Conservation (phyloP, 306 rosid genomes). For the Arachis stenosperma region DNA sequence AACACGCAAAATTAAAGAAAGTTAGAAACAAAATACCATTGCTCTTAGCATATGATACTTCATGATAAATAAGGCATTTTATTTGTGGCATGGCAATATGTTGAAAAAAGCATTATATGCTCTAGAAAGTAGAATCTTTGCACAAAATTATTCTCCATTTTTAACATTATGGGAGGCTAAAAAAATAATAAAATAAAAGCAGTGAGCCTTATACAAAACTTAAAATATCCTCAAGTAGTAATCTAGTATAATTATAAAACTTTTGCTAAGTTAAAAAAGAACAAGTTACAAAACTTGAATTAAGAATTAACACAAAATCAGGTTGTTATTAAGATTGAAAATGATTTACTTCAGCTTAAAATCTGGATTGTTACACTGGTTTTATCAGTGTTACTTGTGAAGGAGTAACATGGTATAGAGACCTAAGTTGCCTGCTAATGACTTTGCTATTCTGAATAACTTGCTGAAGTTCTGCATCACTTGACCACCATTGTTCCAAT, state of each 20-base stretch:
- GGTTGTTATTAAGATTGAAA: constrained; percentile 33
- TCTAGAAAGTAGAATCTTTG: not conserved
- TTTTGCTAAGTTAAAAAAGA: too few relatives aligned
- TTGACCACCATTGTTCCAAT: constrained; percentile 97
- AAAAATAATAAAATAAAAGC: not conserved
- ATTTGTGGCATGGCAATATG: too few relatives aligned
- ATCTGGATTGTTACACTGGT: constrained; percentile 25
- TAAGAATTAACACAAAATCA: constrained; percentile 20
- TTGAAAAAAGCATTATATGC: not conserved
- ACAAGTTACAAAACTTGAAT: constrained; percentile 1
- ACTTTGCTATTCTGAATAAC: constrained; percentile 80
- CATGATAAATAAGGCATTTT: too few relatives aligned
- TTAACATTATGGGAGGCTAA: not conserved
- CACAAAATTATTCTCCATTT: not conserved
- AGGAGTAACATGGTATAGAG: constrained; percentile 63
- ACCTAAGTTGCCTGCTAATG: constrained; percentile 81
- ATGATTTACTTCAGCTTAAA: constrained; percentile 15
- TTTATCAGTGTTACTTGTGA: constrained; percentile 42
- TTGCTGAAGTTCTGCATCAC: constrained; percentile 78
- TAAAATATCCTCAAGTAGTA: not conserved
- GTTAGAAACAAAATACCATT: too few relatives aligned
- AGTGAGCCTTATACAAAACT: not conserved
- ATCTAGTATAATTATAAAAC: not conserved
- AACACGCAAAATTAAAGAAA: too few relatives aligned
- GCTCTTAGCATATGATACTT: too few relatives aligned